Evolutionary conservation across 2,329 filamentous ascomycete species (phyloP).

Genomic region (Verticillium nonalfalfae): DNA sequence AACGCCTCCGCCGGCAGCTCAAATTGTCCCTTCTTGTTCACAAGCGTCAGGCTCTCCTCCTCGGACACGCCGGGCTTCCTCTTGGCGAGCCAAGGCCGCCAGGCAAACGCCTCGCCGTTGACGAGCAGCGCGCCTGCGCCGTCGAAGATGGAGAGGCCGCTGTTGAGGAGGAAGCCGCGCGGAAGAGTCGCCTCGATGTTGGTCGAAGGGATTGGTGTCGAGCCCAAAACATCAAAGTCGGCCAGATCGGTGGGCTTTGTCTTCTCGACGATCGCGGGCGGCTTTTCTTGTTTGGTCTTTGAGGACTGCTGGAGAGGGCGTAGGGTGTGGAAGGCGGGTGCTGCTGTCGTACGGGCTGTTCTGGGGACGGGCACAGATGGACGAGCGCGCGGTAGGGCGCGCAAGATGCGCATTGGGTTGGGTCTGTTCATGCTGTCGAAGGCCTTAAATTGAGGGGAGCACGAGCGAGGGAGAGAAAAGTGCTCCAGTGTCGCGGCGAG

Average conservation of each 20-base stretch:
- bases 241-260: constrained; percentile 56
- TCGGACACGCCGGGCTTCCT: constrained; percentile 17
- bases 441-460: not conserved
- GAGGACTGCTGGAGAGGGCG: constrained; percentile 10
- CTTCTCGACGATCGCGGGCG: constrained; percentile 17
- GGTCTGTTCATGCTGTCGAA: not conserved
- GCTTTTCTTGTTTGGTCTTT: constrained; percentile 6
- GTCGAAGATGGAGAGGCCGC: constrained; percentile 62
- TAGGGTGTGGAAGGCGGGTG: constrained; percentile 12
- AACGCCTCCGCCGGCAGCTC: constrained; percentile 66
- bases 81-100: constrained; percentile 70
- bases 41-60: constrained; percentile 31
- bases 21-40: constrained; percentile 76
- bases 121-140: constrained; percentile 73
- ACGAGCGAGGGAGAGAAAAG: not conserved
- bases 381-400: not conserved
- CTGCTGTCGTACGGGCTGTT: not conserved
- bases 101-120: constrained; percentile 80
- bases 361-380: not conserved
- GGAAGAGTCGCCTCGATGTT: constrained; percentile 75
- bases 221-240: constrained; percentile 71
- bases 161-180: constrained; percentile 84
- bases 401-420: not conserved
- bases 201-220: constrained; percentile 70
- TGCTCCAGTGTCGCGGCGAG: not conserved